Conservation (phyloP, 768 basidiomycete species). For the Lentinus tigrinus region DNA sequence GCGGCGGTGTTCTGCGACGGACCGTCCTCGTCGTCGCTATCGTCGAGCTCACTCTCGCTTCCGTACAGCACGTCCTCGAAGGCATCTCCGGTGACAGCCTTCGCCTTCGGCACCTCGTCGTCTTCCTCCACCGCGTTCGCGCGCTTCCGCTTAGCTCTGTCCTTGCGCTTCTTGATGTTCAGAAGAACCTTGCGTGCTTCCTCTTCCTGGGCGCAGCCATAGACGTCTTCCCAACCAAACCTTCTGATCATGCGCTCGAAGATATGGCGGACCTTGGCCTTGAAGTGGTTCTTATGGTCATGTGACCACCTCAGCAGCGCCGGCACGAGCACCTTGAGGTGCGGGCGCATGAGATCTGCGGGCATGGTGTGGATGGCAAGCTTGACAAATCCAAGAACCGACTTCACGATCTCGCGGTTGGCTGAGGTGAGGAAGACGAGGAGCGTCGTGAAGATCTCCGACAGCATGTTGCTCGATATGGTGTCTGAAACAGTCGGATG, state of each 20-base stretch:
- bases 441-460: constrained; percentile 82
- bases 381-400: constrained; percentile 92
- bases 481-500: constrained; percentile 43
- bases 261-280: constrained; percentile 92
- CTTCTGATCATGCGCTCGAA: constrained; percentile 93
- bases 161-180: constrained; percentile 95
- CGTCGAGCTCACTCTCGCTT: constrained; percentile 87
- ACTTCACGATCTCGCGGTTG: constrained; percentile 98
- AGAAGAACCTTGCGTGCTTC: constrained; percentile 85
- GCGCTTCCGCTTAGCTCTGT: constrained; percentile 88
- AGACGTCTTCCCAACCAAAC: constrained; percentile 85
- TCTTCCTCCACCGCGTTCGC: constrained; percentile 56
- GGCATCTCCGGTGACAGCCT: constrained; percentile 64
- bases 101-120: constrained; percentile 46
- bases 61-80: constrained; percentile 98
- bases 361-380: constrained; percentile 87
- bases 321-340: constrained; percentile 77
- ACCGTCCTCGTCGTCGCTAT: constrained; percentile 55
- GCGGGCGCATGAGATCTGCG: constrained; percentile 65
- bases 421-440: constrained; percentile 89
- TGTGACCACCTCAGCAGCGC: constrained; percentile 90
- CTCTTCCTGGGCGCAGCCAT: constrained; percentile 69
- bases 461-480: constrained; percentile 69
- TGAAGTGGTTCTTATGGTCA: constrained; percentile 99
- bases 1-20: constrained; percentile 35